Percentiles rank a stretch among this genome's conserved stretches.
These are phyloP conservation scores for Waltergamsia citrina DNA, from an alignment of 2,329 filamentous ascomycete genomes.

Conservation along the genomic window DNA sequence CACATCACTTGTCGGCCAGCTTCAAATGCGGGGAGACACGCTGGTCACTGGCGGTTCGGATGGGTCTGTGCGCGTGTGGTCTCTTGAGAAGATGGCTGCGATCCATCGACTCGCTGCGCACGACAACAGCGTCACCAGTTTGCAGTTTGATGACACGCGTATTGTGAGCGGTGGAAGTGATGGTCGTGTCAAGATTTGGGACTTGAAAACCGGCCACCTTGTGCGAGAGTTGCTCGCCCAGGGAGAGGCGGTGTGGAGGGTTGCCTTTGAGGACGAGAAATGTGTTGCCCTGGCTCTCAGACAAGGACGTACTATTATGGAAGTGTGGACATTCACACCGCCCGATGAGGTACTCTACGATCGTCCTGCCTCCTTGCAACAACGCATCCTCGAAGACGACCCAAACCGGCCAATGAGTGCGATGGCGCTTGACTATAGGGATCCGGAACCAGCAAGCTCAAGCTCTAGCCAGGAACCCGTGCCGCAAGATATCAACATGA, in stretches of 20 bases:
- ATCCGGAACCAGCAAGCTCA: conserved; percentile 15
- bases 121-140: conserved; percentile 94
- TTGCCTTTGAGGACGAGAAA: conserved; percentile 97
- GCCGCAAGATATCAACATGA: conserved; percentile 44
- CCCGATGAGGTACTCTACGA: conserved; percentile 59
- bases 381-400: conserved; percentile 33
- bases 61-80: conserved; percentile 94
- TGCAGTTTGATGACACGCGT: conserved; percentile 93
- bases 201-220: conserved; percentile 80
- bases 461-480: conserved; percentile 22
- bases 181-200: conserved; percentile 98
- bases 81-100: conserved; percentile 76
- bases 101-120: conserved; percentile 94
- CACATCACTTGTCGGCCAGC: conserved; percentile 89
- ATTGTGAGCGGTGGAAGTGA: conserved; percentile 96
- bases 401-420: conserved; percentile 42
- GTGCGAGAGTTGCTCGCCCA: conserved; percentile 87
- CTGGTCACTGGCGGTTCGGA: conserved; percentile 94
- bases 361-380: conserved; percentile 37
- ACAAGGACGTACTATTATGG: conserved; percentile 85
- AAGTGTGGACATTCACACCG: conserved; percentile 95
- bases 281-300: conserved; percentile 91
- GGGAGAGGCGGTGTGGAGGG: conserved; percentile 92
- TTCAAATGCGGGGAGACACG: conserved; percentile 92
- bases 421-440: conserved; percentile 33